Base-by-base conservation (phyloP, 768 basidiomycete genomes). In the Leccinum sublutescens region DNA sequence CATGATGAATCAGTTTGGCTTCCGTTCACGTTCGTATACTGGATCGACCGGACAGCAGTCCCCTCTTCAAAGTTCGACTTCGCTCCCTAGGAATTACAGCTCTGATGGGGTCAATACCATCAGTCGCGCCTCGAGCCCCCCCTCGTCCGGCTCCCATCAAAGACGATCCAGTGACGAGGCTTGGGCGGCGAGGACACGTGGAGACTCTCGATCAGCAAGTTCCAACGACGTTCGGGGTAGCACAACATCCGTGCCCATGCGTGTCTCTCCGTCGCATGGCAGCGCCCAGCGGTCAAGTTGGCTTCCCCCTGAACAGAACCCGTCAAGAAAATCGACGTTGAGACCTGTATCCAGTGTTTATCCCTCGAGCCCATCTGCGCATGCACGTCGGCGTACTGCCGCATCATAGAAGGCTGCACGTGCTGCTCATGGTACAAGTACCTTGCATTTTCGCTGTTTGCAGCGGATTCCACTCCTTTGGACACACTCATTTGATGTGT, bases 1-100 rank as follows among this genome's bases (percentile, higher is more conserved):
- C 72, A 89, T 89, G 85, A 80, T 87, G 75, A 83, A 83, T 56
- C 80, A 83, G 58, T 83, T 69, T 31, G 75, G 77, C 15, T 52
- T 79, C 57, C 78, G 82, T 31, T 77, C 80, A 23, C 74, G 70
- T 21, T 69, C 71, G 52, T 63, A 62, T 38, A 64, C 60, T 17
- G 73, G 71, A 12, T 74, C 68, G n/a, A 64, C 68, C 31, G 73
- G 73, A 45, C 71, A 74, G 11, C 69, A 70, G 0, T 68, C 75
- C 17, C 64, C 64, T 40, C 59, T 62, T 50, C 73, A 64, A 23
- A 64, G 61, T 38, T 63, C 55, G 25, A 62, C 53, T n/a, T 61
- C 64, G 34, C 58, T 68, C 38, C 59, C 65, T 6, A 64, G 64
- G 31, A 69, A 65, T 45, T 55, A 68, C 49, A 75, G 74, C 29